Evolutionary conservation across 768 basidiomycete species (phyloP), one percentile per base, ranked within the genome.

Genomic region (Suillus spraguei): DNA sequence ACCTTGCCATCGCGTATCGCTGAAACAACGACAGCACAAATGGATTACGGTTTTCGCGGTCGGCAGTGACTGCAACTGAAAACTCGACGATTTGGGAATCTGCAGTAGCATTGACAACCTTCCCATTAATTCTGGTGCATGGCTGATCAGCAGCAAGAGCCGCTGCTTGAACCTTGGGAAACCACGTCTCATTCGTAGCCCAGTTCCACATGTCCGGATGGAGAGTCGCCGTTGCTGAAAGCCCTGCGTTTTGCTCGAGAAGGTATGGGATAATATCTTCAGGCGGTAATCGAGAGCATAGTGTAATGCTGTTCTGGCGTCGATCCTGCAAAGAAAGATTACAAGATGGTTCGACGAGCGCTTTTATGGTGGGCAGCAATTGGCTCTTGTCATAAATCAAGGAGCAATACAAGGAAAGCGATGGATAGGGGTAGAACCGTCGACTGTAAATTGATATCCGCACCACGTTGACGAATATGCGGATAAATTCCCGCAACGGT

Each of bases 141-240:
- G 13, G n/a, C 38, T n/a, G 11, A 38, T 55, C n/a, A 36, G 36
- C 54, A 55, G 35, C 35, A 14, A 5, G 35, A 4, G 7, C 35
- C 24, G 24, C 47, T 49, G 5, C 47, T 49, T 49, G 47, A 24
- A 49, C 14, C 22, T 49, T 24, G 47, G 54, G 8, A 55, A 22
- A 55, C 54, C 54, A 55, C n/a, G 3, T 22, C 22, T 38, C 3
- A 4, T 55, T 24, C 24, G 4, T 24, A 22, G n/a, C 54, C 54
- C 54, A 55, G 35, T n/a, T 22, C 54, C 54, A 55, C 36, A 55
- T 55, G n/a, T 55, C 14, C 14, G 54, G 35, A 36, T 8, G n/a
- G n/a, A 55, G n/a, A 38, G 54, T 38, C 13, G 54, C 35, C 1
- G 54, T 55, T 36, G 54, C 54, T 55, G 54, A 55, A 7, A 55